Evolutionary conservation across 2,329 filamentous ascomycete genomes (phyloP).

Genomic region (Pyricularia pennisetigena): DNA sequence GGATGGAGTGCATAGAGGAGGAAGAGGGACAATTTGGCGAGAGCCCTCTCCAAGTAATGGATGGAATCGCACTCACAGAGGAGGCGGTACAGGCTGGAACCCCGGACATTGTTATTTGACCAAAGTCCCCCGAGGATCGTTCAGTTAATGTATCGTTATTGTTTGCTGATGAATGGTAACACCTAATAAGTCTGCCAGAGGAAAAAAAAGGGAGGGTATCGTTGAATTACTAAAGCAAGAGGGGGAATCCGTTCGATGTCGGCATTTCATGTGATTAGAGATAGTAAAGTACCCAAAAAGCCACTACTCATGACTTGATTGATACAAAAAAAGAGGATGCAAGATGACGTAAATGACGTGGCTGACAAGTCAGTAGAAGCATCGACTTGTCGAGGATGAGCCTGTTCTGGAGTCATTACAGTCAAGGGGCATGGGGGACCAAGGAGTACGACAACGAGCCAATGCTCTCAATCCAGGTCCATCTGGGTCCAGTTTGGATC

Average conservation of each 20-base stretch:
- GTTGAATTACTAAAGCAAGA: background rate
- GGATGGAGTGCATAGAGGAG: slow-evolving; percentile 22
- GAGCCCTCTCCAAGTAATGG: slow-evolving; percentile 34
- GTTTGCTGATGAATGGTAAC: background rate
- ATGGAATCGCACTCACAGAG: slow-evolving; percentile 46
- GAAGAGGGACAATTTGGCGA: slow-evolving; percentile 22
- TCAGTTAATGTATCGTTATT: background rate
- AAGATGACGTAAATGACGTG: background rate
- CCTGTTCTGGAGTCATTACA: background rate
- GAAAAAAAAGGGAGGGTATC: background rate
- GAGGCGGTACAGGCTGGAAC: slow-evolving; percentile 39
- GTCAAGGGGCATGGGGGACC: background rate
- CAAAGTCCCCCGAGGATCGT: background rate
- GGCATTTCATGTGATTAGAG: background rate
- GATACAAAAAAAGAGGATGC: background rate
- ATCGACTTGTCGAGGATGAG: background rate
- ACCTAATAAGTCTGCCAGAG: background rate
- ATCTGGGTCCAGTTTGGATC: slow-evolving; percentile 46
- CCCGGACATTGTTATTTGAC: slow-evolving; percentile 29
- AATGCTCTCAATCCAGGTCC: background rate
- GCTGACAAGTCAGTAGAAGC: background rate
- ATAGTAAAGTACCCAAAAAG: background rate
- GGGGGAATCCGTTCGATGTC: background rate
- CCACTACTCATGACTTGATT: background rate
- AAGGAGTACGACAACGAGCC: background rate